phyloP scores from a whole-genome alignment of 179 eudicot species.

The Camellia oleifera region DNA sequence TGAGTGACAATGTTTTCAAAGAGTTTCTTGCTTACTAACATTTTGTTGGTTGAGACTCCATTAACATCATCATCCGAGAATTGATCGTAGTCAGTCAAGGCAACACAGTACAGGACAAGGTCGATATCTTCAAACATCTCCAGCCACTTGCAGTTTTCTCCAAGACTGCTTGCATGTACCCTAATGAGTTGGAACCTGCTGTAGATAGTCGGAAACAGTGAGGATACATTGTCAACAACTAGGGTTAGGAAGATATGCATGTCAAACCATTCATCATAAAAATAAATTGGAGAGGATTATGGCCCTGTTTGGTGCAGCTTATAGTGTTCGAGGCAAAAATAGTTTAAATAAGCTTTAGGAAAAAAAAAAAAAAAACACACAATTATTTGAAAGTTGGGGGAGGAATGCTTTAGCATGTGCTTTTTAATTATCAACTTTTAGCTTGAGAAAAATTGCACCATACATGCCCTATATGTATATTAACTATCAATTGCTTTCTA shows the following conservation, averaged over 20 bases:
- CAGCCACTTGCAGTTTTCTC: conserved; percentile 82
- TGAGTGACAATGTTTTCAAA: conserved; percentile 66
- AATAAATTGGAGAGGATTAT: background rate
- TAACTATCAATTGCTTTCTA: too few relatives aligned
- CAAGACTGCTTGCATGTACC: conserved; percentile 62
- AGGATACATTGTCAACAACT: background rate
- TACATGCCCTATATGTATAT: too few relatives aligned
- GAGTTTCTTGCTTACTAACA: conserved; percentile 59
- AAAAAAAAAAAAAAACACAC: too few relatives aligned
- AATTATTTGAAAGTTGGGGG: too few relatives aligned
- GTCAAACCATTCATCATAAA: background rate
- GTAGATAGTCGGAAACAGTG: background rate
- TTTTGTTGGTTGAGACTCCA: conserved; percentile 53
- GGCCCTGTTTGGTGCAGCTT: too few relatives aligned
- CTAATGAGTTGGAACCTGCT: conserved; percentile 79
- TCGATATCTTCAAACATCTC: conserved; percentile 87
- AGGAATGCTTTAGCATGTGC: too few relatives aligned
- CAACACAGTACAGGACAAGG: conserved; percentile 61
- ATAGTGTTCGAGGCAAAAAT: too few relatives aligned
- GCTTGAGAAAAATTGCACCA: too few relatives aligned
- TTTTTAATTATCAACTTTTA: too few relatives aligned
- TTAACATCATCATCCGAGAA: conserved; percentile 22
- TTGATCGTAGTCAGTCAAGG: conserved; percentile 63
- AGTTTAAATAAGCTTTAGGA: too few relatives aligned
- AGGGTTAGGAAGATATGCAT: background rate